Base-by-base conservation (phyloP, 305 asterid species). In the Lippia alba region DNA sequence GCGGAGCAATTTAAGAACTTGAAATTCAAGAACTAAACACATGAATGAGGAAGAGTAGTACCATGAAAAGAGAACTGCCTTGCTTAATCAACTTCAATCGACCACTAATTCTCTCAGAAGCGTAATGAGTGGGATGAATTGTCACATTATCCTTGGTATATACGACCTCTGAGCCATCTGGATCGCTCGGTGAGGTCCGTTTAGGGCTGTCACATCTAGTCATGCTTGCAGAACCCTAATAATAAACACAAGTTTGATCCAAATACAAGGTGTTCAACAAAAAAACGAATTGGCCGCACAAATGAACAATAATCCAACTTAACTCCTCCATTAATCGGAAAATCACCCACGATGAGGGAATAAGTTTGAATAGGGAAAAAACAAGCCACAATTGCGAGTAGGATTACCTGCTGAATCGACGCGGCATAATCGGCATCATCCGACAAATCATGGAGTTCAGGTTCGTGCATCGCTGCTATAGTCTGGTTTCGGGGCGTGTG, bases 381-480 rank as follows among this genome's bases (percentile, higher is more conserved):
- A 10, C 49, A 72, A 60, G 54, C 10, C n/a, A 12, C 66, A 14
- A 19, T 19, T 24, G 45, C 34, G 33, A 51, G 53, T n/a, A 41
- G 16, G 53, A 76, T 55, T 56, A 91, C 98, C 81, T 89, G 96
- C 72, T 87, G 94, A 70, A 87, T 78, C 61, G 97, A 94, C 15
- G 96, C 96, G 60, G 96, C 99, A 65, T 94, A 94, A 73, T 94
- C 94, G 69, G 87, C 91, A 50, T 94, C 97, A 74, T 94, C 97
- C 12, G 99, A 84, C 2, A 91, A 86, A 80, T 94, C 97, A 77
- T 83, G 79, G 56, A 80, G 74, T 51, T 94, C 96, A 10, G 85
- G 67, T 73, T 91, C 96, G 49, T 82, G 86, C 99, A 94, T 94
- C 81, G 67, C 73, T 32, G 58, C 75, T 36, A 56, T 61, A 18